These are phyloP conservation scores for Rhodotorula diobovata DNA, from an alignment of 768 basidiomycete species.

Conservation along the genomic window DNA sequence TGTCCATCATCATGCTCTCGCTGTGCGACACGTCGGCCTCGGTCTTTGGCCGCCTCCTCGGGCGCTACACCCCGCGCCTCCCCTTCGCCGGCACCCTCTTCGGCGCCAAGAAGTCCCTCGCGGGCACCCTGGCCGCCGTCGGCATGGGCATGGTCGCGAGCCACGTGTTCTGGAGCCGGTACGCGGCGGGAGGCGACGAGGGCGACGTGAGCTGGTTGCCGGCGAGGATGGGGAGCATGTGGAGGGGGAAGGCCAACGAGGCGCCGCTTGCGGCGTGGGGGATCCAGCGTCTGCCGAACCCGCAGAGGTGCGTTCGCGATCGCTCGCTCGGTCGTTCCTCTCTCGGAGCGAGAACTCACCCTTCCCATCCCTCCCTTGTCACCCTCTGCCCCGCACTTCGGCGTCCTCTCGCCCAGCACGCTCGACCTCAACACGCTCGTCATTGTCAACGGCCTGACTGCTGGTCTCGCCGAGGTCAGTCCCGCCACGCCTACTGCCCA, in stretches of 20 bases:
- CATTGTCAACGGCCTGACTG: slow-evolving; percentile 35
- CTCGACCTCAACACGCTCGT: slow-evolving; percentile 16
- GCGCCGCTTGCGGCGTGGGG: slow-evolving; percentile 16
- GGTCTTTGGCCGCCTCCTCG: slow-evolving; percentile 43
- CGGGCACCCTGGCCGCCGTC: slow-evolving; percentile 41
- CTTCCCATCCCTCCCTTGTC: background rate
- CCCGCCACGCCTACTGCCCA: too few species aligned
- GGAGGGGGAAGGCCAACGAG: slow-evolving; percentile 9
- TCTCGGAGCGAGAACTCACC: background rate
- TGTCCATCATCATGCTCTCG: slow-evolving; percentile 43
- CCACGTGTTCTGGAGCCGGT: slow-evolving; percentile 40
- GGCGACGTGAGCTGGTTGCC: slow-evolving; percentile 41
- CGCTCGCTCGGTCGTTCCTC: too few species aligned
- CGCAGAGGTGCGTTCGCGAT: slow-evolving; percentile 1
- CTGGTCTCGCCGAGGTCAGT: slow-evolving; percentile 39
- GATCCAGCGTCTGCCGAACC: slow-evolving; percentile 20
- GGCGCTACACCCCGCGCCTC: slow-evolving; percentile 41
- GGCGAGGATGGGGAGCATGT: slow-evolving; percentile 7
- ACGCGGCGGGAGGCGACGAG: slow-evolving; percentile 35
- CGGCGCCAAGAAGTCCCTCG: slow-evolving; percentile 42
- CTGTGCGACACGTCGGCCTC: slow-evolving; percentile 44
- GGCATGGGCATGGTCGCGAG: slow-evolving; percentile 36
- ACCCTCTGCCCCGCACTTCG: background rate
- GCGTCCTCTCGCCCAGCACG: slow-evolving; percentile 7
- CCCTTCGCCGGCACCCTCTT: slow-evolving; percentile 42